phyloP scores from a whole-genome alignment of 1,284 basidiomycete species.

The Sphaerobolus stellatus region DNA sequence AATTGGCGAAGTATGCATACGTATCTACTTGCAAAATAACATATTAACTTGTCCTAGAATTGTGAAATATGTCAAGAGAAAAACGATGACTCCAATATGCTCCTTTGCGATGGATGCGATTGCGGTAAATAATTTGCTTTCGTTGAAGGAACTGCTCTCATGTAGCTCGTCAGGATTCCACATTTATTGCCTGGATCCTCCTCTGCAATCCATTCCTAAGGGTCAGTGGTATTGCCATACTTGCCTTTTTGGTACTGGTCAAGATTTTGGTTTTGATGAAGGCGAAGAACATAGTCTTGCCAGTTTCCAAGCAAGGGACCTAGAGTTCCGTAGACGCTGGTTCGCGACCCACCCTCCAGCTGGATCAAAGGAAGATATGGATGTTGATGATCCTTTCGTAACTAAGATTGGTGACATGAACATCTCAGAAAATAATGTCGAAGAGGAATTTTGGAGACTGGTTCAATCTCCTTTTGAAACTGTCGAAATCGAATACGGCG shows the following conservation, averaged over 20 bases:
- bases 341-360: conserved; percentile 75
- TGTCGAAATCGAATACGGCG: conserved; percentile 98
- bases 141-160: background rate
- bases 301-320: conserved; percentile 89
- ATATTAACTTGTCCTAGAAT: conserved; percentile 28
- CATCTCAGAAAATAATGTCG: conserved; percentile 87
- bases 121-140: conserved; percentile 59
- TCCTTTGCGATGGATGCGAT: conserved; percentile 97
- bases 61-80: conserved; percentile 92
- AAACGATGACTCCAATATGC: conserved; percentile 85
- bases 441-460: conserved; percentile 96
- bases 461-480: conserved; percentile 88
- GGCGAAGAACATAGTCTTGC: conserved; percentile 94
- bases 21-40: conserved; percentile 10
- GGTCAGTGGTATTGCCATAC: conserved; percentile 97
- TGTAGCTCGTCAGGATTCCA: conserved; percentile 72
- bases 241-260: conserved; percentile 92
- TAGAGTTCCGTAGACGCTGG: conserved; percentile 87
- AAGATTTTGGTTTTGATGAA: conserved; percentile 98
- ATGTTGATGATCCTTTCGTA: conserved; percentile 44
- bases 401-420: conserved; percentile 62
- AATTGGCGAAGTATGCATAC: conserved; percentile 24
- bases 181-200: conserved; percentile 94
- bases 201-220: conserved; percentile 79
- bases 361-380: conserved; percentile 16